Base-by-base conservation (phyloP, 768 basidiomycete genomes). In the Auricularia auricula-judae region DNA sequence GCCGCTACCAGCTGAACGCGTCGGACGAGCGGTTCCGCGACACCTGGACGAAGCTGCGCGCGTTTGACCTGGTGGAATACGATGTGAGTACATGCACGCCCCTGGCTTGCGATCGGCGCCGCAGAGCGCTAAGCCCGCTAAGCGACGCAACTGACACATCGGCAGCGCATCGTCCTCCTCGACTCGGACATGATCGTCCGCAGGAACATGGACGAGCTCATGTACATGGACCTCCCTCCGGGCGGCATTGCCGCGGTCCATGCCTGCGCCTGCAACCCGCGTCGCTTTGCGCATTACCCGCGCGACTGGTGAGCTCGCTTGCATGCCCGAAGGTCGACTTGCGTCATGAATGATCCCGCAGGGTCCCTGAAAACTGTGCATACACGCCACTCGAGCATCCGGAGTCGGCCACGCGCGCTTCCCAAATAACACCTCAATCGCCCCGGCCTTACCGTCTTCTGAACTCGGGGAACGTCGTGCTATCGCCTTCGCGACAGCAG, bases 211-310 rank as follows among this genome's bases (percentile, higher is more conserved):
- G 94, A 96, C 75, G 84, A 87, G 56, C 74, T 91, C 62, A 75
- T 83, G 74, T 61, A 11, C 29, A 69, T 75, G 66, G 76, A 80
- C 34, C 65, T 84, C 18, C 71, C 76, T 36, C 39, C 66, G 21
- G 90, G 86, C 67, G 85, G 87, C 74, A 94, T 98, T 65, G 94
- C 92, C 4, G 94, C 93, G 0, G 82, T 79, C 0, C 95, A 96
- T 68, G 94, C 86, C 14, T 99, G 96, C 71, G 86, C 93, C 3
- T 99, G 96, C 77, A 99, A 99, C 74, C 96, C 95, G 5, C 83
- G 86, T 44, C 87, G 85, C 71, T 73, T 96, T 21, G 66, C 80
- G 2, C 91, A 95, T 73, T 99, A 99, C 75, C 96, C 96, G 7
- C 70, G 75, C 3, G 93, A 97, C 72, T 99, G 96, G 97, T 81